phyloP scores from a whole-genome alignment of 495 filamentous ascomycete species.

The Oleoguttula mirabilis region DNA sequence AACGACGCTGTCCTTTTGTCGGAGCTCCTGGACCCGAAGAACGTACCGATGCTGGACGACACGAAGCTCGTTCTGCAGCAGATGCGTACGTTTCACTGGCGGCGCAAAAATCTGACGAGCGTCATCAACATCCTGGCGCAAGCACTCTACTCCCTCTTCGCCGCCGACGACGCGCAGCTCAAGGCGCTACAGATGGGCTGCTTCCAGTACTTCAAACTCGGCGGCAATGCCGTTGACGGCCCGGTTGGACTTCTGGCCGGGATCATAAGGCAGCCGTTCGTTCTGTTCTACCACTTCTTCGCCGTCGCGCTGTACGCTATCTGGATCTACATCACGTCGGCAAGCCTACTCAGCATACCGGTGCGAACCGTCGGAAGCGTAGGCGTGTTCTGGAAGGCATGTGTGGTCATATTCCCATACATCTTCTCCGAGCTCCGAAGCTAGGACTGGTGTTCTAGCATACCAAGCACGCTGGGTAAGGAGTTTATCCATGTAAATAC shows the following conservation, averaged over 20 bases:
- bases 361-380: conserved; percentile 47
- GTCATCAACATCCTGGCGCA: conserved; percentile 95
- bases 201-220: conserved; percentile 82
- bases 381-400: conserved; percentile 74
- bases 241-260: conserved; percentile 78
- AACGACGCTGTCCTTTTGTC: conserved; percentile 73
- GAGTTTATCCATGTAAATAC: too few relatives aligned
- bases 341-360: conserved; percentile 48
- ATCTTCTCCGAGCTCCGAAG: conserved; percentile 48
- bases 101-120: conserved; percentile 62
- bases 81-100: conserved; percentile 75
- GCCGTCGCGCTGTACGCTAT: conserved; percentile 80
- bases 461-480: too few relatives aligned
- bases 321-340: conserved; percentile 52
- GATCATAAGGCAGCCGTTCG: conserved; percentile 60
- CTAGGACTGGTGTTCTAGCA: not conserved
- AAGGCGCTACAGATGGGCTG: conserved; percentile 76
- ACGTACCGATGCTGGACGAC: conserved; percentile 58
- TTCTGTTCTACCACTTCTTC: conserved; percentile 89
- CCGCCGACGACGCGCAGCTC: conserved; percentile 68
- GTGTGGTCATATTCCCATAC: conserved; percentile 77
- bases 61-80: conserved; percentile 49
- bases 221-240: conserved; percentile 55
- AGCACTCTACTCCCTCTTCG: conserved; percentile 82
- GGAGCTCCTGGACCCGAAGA: conserved; percentile 52